A percentile compares a stretch with the other conserved stretches of the same genome.
Conservation (phyloP, 495 filamentous ascomycete species). For the Lasiosphaeriaceae sp. region DNA sequence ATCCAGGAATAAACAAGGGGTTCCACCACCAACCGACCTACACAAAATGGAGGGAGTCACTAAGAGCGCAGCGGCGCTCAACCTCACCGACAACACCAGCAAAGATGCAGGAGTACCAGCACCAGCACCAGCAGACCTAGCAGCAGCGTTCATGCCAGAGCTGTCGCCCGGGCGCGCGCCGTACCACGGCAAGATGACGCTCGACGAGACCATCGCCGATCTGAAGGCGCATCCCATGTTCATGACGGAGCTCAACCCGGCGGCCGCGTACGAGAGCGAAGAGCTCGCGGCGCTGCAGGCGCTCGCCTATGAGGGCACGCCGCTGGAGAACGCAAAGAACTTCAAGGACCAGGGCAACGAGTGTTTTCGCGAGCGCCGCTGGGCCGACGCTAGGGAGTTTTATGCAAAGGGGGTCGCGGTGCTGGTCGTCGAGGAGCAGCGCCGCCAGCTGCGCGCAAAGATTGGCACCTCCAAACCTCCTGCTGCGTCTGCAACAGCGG, state of each 20-base stretch:
- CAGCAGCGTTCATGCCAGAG: conserved; percentile 11
- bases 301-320: conserved; percentile 86
- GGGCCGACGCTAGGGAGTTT: conserved; percentile 83
- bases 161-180: conserved; percentile 48
- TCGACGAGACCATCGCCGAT: conserved; percentile 67
- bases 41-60: neutral
- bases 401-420: conserved; percentile 79
- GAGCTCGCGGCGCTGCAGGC: conserved; percentile 84
- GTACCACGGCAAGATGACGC: conserved; percentile 52
- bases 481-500: neutral
- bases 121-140: conserved; percentile 8
- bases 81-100: conserved; percentile 8
- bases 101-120: conserved; percentile 21
- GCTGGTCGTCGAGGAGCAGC: conserved; percentile 54
- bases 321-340: conserved; percentile 69
- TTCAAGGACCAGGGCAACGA: conserved; percentile 93
- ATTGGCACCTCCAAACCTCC: neutral
- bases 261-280: conserved; percentile 54
- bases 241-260: conserved; percentile 77
- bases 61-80: neutral
- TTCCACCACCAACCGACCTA: neutral
- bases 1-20: too few relatives aligned
- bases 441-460: conserved; percentile 16
- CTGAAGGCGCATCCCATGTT: conserved; percentile 85
- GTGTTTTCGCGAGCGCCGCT: conserved; percentile 66